Conservation (phyloP, 192 early-diverging fungal species). For the Phlyctochytrium bullatum region DNA sequence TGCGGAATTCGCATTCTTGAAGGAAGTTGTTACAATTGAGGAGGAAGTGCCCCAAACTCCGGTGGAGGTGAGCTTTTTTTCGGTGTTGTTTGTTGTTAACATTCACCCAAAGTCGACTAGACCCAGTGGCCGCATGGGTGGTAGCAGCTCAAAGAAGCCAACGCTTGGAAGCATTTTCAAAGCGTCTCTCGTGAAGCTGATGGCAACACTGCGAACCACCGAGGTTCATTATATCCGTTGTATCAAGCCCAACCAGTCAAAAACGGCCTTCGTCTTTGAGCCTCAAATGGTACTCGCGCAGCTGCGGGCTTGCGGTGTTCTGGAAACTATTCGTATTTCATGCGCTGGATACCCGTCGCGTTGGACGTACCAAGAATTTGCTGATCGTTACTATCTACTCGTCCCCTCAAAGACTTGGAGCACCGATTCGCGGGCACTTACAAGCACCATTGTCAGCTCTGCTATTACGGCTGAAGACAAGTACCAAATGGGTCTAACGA, state of each 20-base stretch:
- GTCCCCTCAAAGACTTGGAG: constrained; percentile 48
- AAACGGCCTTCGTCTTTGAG: constrained; percentile 86
- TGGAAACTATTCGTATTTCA: constrained; percentile 98
- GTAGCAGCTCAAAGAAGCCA: constrained; percentile 61
- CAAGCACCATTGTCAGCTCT: constrained; percentile 48
- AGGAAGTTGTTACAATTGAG: constrained; percentile 72
- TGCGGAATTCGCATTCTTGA: constrained; percentile 71
- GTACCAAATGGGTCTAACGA: constrained; percentile 90
- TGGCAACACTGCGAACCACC: constrained; percentile 89
- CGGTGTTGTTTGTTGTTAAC: too few relatives aligned
- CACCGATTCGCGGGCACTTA: constrained; percentile 54
- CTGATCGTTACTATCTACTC: constrained; percentile 70
- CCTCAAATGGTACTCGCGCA: constrained; percentile 91
- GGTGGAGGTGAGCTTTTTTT: background rate
- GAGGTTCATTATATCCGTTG: constrained; percentile 91
- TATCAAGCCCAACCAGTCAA: constrained; percentile 95
- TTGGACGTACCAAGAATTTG: constrained; percentile 86
- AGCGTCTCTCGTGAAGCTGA: constrained; percentile 81
- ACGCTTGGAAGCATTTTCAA: constrained; percentile 94
- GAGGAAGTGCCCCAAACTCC: constrained; percentile 62
- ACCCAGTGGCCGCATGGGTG: background rate
- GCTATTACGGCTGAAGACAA: constrained; percentile 80
- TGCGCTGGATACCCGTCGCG: constrained; percentile 96
- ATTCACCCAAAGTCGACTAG: background rate
- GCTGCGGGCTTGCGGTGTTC: constrained; percentile 91